A percentile compares a stretch with the other conserved stretches of the same genome.
Conservation (phyloP, 2,329 filamentous ascomycete genomes). For the Phyllosticta citrichinensis region DNA sequence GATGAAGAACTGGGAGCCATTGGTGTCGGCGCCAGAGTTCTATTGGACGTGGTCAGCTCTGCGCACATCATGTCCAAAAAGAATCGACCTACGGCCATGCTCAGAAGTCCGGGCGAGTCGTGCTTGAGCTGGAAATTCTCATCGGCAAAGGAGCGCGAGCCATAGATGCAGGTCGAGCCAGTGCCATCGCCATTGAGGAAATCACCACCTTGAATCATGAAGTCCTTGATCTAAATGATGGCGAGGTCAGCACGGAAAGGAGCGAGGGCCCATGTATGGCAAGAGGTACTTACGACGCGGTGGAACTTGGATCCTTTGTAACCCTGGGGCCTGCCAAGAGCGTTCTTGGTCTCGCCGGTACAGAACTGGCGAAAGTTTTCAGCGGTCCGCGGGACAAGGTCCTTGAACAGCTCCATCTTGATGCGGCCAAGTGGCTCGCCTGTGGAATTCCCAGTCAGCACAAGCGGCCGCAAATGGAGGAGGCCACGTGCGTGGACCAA, state of each 20-base stretch:
- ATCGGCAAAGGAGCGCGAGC: slow-evolving; percentile 72
- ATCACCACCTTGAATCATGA: slow-evolving; percentile 97
- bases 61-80: not conserved
- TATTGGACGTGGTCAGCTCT: slow-evolving; percentile 25
- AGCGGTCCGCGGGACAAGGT: slow-evolving; percentile 75
- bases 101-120: slow-evolving; percentile 68
- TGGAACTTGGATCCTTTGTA: slow-evolving; percentile 96
- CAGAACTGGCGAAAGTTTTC: slow-evolving; percentile 98
- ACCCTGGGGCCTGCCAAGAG: slow-evolving; percentile 68
- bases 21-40: slow-evolving; percentile 87
- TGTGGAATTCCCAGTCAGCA: slow-evolving; percentile 25
- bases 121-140: slow-evolving; percentile 82
- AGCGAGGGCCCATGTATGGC: not conserved
- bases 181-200: slow-evolving; percentile 91
- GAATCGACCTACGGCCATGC: slow-evolving; percentile 68
- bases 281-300: slow-evolving; percentile 58
- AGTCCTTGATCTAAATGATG: slow-evolving; percentile 65
- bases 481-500: not conserved
- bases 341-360: slow-evolving; percentile 81
- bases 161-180: slow-evolving; percentile 81
- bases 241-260: slow-evolving; percentile 5
- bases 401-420: slow-evolving; percentile 81
- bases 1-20: slow-evolving; percentile 97
- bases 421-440: slow-evolving; percentile 79
- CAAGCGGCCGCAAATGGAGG: not conserved